A percentile compares a stretch with the other conserved stretches of the same genome.
These are phyloP conservation scores for Aspergillus mulundensis DNA, from an alignment of 495 filamentous ascomycete species.

Conservation along the genomic window DNA sequence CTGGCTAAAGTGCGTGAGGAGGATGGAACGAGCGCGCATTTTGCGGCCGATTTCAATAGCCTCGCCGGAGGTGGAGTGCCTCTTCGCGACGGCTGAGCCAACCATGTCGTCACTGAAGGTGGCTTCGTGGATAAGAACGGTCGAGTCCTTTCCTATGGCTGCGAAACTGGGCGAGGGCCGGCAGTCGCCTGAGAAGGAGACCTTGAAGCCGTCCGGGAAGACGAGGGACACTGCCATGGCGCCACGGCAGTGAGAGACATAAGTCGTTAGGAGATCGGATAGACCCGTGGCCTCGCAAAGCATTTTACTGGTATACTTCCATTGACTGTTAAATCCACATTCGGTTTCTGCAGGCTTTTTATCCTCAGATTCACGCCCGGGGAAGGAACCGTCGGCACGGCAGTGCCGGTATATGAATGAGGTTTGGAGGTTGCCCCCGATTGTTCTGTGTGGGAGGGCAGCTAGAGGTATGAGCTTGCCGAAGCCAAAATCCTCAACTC, in stretches of 20 bases:
- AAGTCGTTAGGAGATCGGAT: conserved; percentile 45
- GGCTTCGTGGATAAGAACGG: conserved; percentile 88
- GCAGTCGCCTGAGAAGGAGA: conserved; percentile 91
- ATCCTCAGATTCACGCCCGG: conserved; percentile 9
- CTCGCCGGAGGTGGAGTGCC: conserved; percentile 80
- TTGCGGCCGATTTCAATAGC: conserved; percentile 69
- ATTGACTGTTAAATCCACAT: conserved; percentile 26
- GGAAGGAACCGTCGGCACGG: conserved; percentile 26
- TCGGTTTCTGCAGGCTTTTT: conserved; percentile 14
- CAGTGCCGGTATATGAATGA: conserved; percentile 30
- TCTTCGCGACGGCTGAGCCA: conserved; percentile 80
- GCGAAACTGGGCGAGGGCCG: conserved; percentile 69
- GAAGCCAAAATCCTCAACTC: conserved; percentile 74
- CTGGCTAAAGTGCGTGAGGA: conserved; percentile 94
- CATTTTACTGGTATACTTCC: conserved; percentile 12
- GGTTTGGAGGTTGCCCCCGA: conserved; percentile 18
- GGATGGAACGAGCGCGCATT: conserved; percentile 71
- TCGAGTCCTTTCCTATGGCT: conserved; percentile 65
- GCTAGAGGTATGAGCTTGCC: conserved; percentile 51
- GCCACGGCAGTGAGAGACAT: conserved; percentile 74
- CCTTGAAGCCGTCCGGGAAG: conserved; percentile 75
- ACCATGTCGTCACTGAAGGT: conserved; percentile 84
- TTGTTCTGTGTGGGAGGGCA: conserved; percentile 17
- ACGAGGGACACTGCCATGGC: conserved; percentile 72
- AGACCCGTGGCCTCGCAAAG: conserved; percentile 43